Conservation (phyloP, 129 eudicot species). For the Kitagawia praeruptora region DNA sequence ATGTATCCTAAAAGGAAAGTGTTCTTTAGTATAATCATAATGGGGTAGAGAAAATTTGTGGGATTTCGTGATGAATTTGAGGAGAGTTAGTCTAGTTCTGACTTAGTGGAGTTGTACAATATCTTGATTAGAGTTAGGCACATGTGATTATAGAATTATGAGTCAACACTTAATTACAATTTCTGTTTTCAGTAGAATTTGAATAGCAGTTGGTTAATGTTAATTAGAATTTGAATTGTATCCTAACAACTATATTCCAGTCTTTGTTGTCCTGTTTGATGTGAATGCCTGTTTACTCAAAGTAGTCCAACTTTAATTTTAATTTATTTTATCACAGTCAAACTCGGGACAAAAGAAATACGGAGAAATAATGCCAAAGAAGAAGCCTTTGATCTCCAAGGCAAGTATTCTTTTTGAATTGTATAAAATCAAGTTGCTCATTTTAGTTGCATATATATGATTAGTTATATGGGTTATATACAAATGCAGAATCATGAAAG, state of each 20-base stretch:
- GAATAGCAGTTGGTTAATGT: neutral
- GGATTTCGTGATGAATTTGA: neutral
- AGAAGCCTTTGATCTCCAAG: conserved; percentile 91
- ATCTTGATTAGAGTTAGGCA: neutral
- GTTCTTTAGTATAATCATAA: neutral
- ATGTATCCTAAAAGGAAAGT: neutral
- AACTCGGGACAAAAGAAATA: conserved; percentile 40
- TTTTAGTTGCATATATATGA: neutral
- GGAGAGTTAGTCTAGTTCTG: neutral
- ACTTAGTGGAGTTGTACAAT: neutral
- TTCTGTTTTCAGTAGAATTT: neutral
- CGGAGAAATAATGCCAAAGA: conserved; percentile 78
- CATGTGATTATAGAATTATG: neutral
- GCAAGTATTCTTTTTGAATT: conserved; percentile 22
- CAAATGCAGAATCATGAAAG: conserved; percentile 69
- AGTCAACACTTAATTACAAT: neutral
- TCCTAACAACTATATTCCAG: neutral
- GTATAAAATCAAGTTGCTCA: neutral
- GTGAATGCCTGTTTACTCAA: neutral
- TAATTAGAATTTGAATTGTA: neutral
- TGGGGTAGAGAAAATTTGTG: neutral
- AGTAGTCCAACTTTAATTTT: neutral
- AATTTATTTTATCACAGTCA: conserved; percentile 19
- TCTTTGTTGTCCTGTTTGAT: neutral
- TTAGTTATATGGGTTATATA: neutral